These are phyloP conservation scores for Ogataea ganodermae DNA, from an alignment of 805 yeast species.

Conservation along the genomic window DNA sequence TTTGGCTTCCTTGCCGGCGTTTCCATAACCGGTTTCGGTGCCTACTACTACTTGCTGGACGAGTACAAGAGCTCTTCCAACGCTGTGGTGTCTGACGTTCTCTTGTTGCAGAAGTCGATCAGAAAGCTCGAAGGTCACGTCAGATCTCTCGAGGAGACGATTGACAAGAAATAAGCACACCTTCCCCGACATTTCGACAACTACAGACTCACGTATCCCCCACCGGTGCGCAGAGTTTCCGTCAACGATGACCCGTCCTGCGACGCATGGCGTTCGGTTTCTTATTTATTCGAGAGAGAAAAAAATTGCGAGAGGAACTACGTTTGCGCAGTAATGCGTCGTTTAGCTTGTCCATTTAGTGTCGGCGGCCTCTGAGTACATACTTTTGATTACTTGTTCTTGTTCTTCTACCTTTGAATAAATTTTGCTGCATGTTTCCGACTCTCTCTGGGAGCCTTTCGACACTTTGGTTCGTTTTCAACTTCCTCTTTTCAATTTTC, in stretches of 20 bases:
- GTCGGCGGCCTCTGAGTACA: constrained; percentile 7
- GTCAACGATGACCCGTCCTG: background rate
- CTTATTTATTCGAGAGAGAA: constrained; percentile 1
- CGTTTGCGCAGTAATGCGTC: constrained; percentile 2
- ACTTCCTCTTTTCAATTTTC: background rate
- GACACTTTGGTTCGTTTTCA: constrained; percentile 1
- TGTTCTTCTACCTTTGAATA: constrained; percentile 6
- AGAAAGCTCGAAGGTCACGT: constrained; percentile 69
- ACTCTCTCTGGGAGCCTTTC: background rate
- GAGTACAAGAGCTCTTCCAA: constrained; percentile 73
- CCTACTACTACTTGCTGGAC: constrained; percentile 77
- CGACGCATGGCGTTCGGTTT: background rate
- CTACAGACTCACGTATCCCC: background rate
- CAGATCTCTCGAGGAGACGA: constrained; percentile 52
- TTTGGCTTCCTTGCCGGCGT: constrained; percentile 82
- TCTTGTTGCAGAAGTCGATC: constrained; percentile 68
- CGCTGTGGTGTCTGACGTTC: constrained; percentile 73
- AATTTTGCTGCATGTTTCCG: constrained; percentile 9
- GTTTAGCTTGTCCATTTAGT: background rate
- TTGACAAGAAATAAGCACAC: constrained; percentile 29
- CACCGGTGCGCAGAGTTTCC: background rate
- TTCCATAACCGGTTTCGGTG: constrained; percentile 68
- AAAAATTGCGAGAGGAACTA: background rate
- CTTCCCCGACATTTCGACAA: background rate
- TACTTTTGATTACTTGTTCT: constrained; percentile 3